phyloP scores from a whole-genome alignment of 305 asterid genomes.

The Fraxinus paxiana region DNA sequence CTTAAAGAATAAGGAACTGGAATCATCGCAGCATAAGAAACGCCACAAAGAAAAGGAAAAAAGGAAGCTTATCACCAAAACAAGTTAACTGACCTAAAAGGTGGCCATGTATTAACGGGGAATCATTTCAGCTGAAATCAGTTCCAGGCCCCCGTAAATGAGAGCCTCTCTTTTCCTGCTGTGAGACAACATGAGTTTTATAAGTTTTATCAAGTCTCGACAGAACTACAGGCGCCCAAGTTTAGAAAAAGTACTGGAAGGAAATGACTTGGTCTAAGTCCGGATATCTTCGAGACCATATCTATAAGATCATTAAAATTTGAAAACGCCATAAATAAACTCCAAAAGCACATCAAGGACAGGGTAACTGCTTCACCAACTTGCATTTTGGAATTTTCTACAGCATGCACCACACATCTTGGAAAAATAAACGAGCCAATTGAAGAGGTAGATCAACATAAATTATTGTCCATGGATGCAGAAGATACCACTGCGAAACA shows the following conservation, averaged over 20 bases:
- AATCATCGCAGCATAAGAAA: slow-evolving; percentile 52
- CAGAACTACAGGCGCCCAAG: slow-evolving; percentile 51
- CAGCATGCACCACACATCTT: slow-evolving; percentile 27
- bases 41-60: slow-evolving; percentile 59
- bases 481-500: slow-evolving; percentile 17
- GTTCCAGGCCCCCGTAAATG: slow-evolving; percentile 90
- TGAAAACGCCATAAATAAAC: slow-evolving; percentile 35
- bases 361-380: slow-evolving; percentile 31
- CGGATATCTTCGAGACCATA: slow-evolving; percentile 45
- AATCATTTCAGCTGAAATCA: slow-evolving; percentile 83
- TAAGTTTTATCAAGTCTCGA: slow-evolving; percentile 53
- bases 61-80: slow-evolving; percentile 47
- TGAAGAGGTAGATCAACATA: slow-evolving; percentile 13
- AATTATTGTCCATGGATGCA: slow-evolving; percentile 6
- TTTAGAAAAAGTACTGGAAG: slow-evolving; percentile 50
- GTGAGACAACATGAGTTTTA: slow-evolving; percentile 72
- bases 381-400: slow-evolving; percentile 23
- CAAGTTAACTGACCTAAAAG: slow-evolving; percentile 81
- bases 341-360: slow-evolving; percentile 35
- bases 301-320: slow-evolving; percentile 41
- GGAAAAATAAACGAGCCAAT: slow-evolving; percentile 19
- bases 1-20: slow-evolving; percentile 38
- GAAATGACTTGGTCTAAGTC: slow-evolving; percentile 47
- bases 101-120: slow-evolving; percentile 82
- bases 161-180: slow-evolving; percentile 96